These are phyloP conservation scores for Symbiodinium natans DNA, from an alignment of 73 alveolate genomes.

Conservation along the genomic window DNA sequence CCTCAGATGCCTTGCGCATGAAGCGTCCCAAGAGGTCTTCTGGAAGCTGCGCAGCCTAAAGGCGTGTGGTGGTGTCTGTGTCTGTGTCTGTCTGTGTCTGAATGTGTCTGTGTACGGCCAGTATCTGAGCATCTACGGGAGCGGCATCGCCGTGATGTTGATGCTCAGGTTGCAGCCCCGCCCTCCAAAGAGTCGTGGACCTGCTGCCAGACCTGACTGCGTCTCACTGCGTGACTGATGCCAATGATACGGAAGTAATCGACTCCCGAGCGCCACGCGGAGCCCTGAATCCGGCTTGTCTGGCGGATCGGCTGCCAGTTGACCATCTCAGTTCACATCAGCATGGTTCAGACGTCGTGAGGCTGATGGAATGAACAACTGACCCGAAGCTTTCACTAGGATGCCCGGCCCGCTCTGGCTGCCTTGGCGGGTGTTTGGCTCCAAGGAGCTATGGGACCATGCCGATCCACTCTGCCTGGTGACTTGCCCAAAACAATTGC, in stretches of 20 bases:
- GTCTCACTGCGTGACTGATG: no score
- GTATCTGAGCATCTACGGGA: no score
- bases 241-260: no score
- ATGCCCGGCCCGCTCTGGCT: not conserved
- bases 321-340: conserved; percentile 47
- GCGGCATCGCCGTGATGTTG: no score
- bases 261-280: conserved; percentile 9
- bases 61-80: not conserved
- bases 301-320: conserved; percentile 93
- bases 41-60: conserved; percentile 56
- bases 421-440: not conserved
- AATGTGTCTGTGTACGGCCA: no score
- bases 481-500: not conserved
- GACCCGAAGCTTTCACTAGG: no score
- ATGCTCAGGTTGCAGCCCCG: not conserved
- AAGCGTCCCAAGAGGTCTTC: conserved; percentile 59
- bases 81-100: no score
- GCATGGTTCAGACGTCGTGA: not conserved
- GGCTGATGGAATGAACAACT: not conserved
- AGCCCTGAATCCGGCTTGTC: conserved; percentile 69
- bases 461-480: no score
- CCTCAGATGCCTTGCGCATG: conserved; percentile 84
- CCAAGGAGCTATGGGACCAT: no score
- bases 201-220: conserved; percentile 70
- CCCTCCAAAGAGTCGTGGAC: conserved; percentile 87